These are phyloP conservation scores for Aureococcus anophagefferens DNA, from an alignment of 108 stramenopile genomes.

Conservation along the genomic window DNA sequence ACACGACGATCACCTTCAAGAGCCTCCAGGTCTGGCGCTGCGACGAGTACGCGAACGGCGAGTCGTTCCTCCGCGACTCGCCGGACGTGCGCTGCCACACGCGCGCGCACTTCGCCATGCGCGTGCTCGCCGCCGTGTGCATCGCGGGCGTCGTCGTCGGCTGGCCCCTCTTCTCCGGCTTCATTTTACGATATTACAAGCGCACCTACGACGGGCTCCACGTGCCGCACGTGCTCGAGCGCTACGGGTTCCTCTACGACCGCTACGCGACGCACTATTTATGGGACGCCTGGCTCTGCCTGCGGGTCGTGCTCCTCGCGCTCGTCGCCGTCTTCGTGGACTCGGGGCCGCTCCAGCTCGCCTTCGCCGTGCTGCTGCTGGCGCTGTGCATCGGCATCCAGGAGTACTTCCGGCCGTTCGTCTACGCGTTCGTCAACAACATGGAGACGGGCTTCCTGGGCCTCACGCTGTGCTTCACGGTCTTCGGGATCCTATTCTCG, in stretches of 20 bases:
- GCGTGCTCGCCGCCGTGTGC: no score
- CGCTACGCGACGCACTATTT: no score
- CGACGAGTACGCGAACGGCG: background rate
- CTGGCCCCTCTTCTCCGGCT: no score
- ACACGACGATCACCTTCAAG: background rate
- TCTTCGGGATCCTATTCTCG: background rate
- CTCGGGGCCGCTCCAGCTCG: background rate
- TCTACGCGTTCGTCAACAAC: background rate
- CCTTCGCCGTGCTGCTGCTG: background rate
- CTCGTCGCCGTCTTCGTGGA: background rate
- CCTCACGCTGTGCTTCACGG: background rate
- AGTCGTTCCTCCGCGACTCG: background rate
- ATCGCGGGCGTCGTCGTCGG: conserved; percentile 1
- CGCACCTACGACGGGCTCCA: no score
- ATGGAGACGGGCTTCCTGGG: background rate
- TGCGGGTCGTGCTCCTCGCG: background rate
- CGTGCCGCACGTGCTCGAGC: background rate
- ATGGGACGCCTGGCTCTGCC: background rate
- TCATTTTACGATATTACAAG: no score
- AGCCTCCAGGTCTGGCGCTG: background rate
- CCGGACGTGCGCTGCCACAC: no score
- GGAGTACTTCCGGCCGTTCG: background rate
- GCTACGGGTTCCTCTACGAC: background rate
- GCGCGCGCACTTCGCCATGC: no score
- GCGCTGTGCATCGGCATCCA: background rate